Evolutionary conservation across 495 filamentous ascomycete genomes (phyloP).

Genomic region (Astrothelium macrocarpum): DNA sequence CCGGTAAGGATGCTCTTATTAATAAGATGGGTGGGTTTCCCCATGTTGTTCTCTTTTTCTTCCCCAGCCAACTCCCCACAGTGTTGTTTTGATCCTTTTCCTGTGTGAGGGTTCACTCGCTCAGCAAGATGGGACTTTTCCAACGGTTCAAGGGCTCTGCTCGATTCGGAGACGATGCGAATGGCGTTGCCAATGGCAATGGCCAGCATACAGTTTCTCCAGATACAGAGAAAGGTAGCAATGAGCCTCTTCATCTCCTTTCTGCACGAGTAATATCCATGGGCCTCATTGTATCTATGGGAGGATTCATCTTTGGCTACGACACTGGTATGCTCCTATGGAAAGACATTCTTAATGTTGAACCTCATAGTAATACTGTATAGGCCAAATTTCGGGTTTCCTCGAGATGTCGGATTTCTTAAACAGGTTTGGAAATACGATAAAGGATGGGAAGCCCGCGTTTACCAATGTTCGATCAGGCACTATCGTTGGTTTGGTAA

Average conservation of each 20-base stretch:
- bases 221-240: neutral
- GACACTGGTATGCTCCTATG: constrained; percentile 15
- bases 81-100: neutral
- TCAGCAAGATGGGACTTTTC: neutral
- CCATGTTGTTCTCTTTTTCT: neutral
- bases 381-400: constrained; percentile 29
- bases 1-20: neutral
- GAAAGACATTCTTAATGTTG: neutral
- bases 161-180: neutral
- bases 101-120: neutral
- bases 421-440: constrained; percentile 20
- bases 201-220: neutral
- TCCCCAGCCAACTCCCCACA: neutral
- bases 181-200: neutral
- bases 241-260: constrained; percentile 10
- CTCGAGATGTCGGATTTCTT: constrained; percentile 28
- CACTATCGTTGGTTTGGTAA: constrained; percentile 27
- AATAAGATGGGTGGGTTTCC: neutral
- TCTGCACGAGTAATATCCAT: constrained; percentile 18
- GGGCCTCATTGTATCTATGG: constrained; percentile 27
- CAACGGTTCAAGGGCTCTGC: constrained; percentile 1
- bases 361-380: constrained; percentile 15
- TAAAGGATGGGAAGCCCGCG: constrained; percentile 5
- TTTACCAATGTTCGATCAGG: constrained; percentile 26
- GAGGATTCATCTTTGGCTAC: constrained; percentile 28